Conservation (phyloP, 2,329 filamentous ascomycete species). For the Diplodia sapinea region DNA sequence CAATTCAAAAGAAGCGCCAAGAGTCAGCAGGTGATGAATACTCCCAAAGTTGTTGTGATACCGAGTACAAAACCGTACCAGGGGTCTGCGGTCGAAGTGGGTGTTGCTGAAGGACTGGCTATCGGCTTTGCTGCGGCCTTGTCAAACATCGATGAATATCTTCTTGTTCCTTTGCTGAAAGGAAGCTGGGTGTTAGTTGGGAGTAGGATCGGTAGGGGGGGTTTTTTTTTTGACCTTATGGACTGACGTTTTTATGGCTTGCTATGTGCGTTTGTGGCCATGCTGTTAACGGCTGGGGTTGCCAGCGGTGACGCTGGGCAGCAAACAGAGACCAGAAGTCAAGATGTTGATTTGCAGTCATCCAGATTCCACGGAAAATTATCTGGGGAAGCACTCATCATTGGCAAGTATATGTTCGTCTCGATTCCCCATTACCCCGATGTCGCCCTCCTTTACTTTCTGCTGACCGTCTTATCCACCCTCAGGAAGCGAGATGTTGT, state of each 20-base stretch:
- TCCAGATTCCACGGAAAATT: background rate
- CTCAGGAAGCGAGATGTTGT: too few species aligned
- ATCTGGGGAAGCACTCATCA: background rate
- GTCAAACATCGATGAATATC: background rate
- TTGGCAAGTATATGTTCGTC: background rate
- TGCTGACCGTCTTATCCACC: too few species aligned
- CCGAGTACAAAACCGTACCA: background rate
- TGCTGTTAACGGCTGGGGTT: background rate
- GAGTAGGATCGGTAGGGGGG: background rate
- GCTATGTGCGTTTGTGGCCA: background rate
- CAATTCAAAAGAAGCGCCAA: background rate
- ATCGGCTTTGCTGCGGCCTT: background rate
- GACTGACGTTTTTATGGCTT: background rate
- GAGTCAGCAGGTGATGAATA: background rate
- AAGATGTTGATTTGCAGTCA: background rate
- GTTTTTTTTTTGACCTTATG: background rate
- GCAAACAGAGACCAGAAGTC: background rate
- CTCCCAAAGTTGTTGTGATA: background rate
- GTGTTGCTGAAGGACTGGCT: background rate
- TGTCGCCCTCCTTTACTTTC: background rate
- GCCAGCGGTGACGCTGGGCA: background rate
- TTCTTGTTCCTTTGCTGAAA: background rate
- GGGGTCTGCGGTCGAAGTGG: background rate
- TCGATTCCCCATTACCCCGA: too few species aligned
- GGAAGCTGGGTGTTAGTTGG: background rate